Evolutionary conservation across 441 rosid genomes (phyloP), one percentile per base, ranked within the genome.

Genomic region (Eugenia klotzschiana): DNA sequence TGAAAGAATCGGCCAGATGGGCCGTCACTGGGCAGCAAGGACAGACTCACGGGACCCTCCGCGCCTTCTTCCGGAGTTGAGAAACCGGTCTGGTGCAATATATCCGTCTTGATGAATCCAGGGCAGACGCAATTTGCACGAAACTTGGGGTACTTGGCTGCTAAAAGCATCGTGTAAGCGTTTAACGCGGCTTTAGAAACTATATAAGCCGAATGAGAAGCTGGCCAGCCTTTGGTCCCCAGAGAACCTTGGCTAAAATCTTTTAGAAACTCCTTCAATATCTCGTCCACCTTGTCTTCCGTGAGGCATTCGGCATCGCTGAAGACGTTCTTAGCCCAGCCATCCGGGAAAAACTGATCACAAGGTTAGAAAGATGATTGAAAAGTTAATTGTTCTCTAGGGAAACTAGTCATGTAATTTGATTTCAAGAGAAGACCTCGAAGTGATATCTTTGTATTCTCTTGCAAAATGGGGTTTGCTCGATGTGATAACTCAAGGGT

Each of bases 171-270:
- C 10, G 91, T 84, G 82, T 89, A 85, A 7, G 91, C 91, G 82
- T 88, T 92, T 84, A 88, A 3, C 1, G 85, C 86, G 50, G 87
- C 91, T 85, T 90, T 91, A 1, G 91, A 89, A 8, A 90, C 20
- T 1, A 6, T 57, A 40, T 87, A 90, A 0, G 88, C 90, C 6
- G 90, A 74, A 16, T 55, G 0, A 7, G 13, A 5, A 16, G 33
- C 8, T 25, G 91, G 89, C 91, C 91, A 89, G 10, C 90, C 88
- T 81, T 88, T 86, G 81, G 46, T 81, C 51, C 87, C 83, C 5
- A 79, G 29, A 11, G 84, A 80, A 43, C 88, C 86, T 16, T 89
- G 90, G 55, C 83, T 86, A 22, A 56, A 84, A 85, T 91, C 92
- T 33, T 85, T 79, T 10, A 90, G 82, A 85, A 82, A 89, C 40